Evolutionary conservation across 257 asterid species (phyloP).

Genomic region (Solanum phureja): DNA sequence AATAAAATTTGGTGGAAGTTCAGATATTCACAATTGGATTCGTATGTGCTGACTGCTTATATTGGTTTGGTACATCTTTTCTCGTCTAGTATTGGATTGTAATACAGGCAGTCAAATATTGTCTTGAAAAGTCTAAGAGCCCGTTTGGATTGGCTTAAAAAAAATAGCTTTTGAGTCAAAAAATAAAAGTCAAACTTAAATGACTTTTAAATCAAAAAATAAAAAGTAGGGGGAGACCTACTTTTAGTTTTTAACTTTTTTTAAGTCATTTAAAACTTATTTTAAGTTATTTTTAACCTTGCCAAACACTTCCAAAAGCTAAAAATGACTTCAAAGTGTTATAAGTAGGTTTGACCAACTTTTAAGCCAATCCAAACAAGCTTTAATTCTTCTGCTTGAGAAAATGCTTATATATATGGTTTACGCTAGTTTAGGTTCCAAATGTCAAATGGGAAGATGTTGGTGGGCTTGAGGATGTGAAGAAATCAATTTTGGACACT

Average conservation of each 20-base stretch:
- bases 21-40: background rate
- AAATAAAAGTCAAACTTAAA: too few species aligned
- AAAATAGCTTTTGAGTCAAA: too few species aligned
- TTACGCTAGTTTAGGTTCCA: conserved; percentile 50
- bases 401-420: background rate
- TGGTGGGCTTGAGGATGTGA: conserved; percentile 98
- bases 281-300: too few species aligned
- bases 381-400: background rate
- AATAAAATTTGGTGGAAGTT: background rate
- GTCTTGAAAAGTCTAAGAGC: background rate
- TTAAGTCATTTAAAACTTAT: too few species aligned
- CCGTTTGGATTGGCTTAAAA: too few species aligned
- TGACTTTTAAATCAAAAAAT: too few species aligned
- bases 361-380: too few species aligned
- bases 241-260: too few species aligned
- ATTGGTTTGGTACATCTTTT: background rate
- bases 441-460: conserved; percentile 96
- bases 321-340: too few species aligned
- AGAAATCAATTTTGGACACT: conserved; percentile 87
- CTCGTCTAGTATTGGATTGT: background rate
- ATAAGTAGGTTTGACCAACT: too few species aligned
- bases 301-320: too few species aligned
- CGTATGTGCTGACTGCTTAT: background rate
- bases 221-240: too few species aligned
- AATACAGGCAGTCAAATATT: background rate